Evolutionary conservation across 192 early-diverging fungal genomes (phyloP).

Genomic region (Gryganskiella cystojenkinii): DNA sequence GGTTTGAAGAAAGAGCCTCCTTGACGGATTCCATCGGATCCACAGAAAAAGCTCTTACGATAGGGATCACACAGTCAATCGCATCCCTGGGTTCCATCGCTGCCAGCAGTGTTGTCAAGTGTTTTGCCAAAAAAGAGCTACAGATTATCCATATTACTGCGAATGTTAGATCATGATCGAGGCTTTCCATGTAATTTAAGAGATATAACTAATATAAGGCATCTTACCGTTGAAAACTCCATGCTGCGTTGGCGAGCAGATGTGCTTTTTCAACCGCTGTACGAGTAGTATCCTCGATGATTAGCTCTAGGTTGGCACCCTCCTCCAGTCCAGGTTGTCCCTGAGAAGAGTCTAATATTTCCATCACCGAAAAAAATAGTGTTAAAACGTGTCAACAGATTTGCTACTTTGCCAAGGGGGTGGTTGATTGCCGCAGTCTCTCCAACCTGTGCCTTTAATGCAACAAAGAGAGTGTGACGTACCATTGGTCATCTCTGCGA

Average conservation of each 20-base stretch:
- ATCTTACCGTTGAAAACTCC: too few species aligned
- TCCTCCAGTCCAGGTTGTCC: too few species aligned
- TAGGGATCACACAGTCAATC: conserved; percentile 25
- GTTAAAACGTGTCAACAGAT: too few species aligned
- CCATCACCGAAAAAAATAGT: too few species aligned
- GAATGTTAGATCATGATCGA: background rate
- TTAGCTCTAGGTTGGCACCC: too few species aligned
- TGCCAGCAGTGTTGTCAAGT: conserved; percentile 21
- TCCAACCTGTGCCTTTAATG: background rate
- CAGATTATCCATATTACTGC: background rate
- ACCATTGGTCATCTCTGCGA: conserved; percentile 33
- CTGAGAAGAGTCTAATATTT: too few species aligned
- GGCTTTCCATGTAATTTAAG: background rate
- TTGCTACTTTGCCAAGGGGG: too few species aligned
- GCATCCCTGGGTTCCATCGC: conserved; percentile 25
- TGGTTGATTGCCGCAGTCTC: background rate
- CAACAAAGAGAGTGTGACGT: background rate
- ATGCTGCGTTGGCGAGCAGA: too few species aligned
- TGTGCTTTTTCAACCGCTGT: too few species aligned
- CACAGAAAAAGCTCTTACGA: conserved; percentile 18
- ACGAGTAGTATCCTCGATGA: too few species aligned
- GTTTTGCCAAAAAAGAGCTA: conserved; percentile 27
- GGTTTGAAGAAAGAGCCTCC: conserved; percentile 29
- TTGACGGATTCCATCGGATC: conserved; percentile 31
- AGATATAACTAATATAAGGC: too few species aligned